A percentile compares a stretch with the other conserved stretches of the same genome.
Conservation (phyloP, 306 rosid genomes). For the Carpinus viminea region DNA sequence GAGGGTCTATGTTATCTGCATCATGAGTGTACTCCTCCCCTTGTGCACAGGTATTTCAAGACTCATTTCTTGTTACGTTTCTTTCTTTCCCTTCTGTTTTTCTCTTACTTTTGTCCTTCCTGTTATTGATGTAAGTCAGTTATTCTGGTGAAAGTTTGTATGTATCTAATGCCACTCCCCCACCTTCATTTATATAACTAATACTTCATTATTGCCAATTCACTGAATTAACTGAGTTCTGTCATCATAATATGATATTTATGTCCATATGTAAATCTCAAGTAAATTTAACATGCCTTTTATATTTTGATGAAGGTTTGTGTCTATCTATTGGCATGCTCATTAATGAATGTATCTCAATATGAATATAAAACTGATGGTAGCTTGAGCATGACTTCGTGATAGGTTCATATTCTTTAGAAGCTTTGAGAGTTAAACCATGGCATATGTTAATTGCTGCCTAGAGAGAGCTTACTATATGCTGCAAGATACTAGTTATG, state of each 20-base stretch:
- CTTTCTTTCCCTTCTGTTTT: background rate
- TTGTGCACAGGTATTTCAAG: constrained; percentile 77
- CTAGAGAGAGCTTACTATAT: background rate
- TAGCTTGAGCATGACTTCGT: no score
- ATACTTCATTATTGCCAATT: background rate
- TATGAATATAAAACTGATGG: background rate
- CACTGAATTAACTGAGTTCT: background rate
- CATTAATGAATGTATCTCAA: background rate
- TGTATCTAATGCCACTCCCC: background rate
- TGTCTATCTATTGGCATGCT: background rate
- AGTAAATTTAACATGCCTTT: background rate
- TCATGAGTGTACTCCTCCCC: constrained; percentile 83
- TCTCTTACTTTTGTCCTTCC: constrained; percentile 3
- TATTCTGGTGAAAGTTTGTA: background rate
- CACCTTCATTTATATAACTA: background rate
- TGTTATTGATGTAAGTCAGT: background rate
- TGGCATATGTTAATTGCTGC: background rate
- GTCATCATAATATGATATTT: background rate
- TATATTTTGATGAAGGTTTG: background rate
- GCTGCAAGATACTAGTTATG: background rate
- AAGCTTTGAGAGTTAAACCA: no score
- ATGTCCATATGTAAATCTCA: background rate
- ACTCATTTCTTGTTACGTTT: constrained; percentile 19
- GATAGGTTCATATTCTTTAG: no score
- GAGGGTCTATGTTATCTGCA: constrained; percentile 86